Evolutionary conservation across 257 asterid genomes (phyloP).

Genomic region (Capsicum rhomboideum): DNA sequence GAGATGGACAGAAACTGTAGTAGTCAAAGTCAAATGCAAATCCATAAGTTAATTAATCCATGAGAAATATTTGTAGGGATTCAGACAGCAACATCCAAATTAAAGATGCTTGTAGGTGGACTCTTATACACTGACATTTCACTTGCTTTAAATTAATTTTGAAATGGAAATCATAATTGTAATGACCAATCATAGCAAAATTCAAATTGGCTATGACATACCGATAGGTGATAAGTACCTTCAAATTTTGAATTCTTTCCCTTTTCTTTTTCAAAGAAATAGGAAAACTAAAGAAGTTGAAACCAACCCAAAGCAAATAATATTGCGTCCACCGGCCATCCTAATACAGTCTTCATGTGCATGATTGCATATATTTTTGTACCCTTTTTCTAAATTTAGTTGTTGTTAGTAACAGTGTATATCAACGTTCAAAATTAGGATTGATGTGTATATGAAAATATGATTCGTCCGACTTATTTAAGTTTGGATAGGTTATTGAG

Average conservation of each 20-base stretch:
- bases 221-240: too few species aligned
- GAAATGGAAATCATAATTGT: neutral
- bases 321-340: neutral
- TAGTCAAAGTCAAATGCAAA: neutral
- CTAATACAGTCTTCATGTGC: neutral
- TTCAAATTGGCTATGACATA: neutral
- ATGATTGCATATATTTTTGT: neutral
- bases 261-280: neutral
- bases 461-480: neutral
- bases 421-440: neutral
- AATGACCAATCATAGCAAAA: neutral
- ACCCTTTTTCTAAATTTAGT: neutral
- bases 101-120: neutral
- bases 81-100: slow-evolving; percentile 1
- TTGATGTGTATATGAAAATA: neutral
- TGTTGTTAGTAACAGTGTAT: neutral
- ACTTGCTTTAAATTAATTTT: neutral
- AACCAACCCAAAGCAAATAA: neutral
- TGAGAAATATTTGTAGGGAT: neutral
- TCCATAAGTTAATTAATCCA: neutral
- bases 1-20: neutral
- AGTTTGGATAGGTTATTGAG: neutral
- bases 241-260: neutral
- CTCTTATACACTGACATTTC: neutral
- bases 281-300: neutral